Percentiles rank a stretch among this genome's conserved stretches.
phyloP scores from a whole-genome alignment of 768 basidiomycete species.

The Boletellus ananiceps region DNA sequence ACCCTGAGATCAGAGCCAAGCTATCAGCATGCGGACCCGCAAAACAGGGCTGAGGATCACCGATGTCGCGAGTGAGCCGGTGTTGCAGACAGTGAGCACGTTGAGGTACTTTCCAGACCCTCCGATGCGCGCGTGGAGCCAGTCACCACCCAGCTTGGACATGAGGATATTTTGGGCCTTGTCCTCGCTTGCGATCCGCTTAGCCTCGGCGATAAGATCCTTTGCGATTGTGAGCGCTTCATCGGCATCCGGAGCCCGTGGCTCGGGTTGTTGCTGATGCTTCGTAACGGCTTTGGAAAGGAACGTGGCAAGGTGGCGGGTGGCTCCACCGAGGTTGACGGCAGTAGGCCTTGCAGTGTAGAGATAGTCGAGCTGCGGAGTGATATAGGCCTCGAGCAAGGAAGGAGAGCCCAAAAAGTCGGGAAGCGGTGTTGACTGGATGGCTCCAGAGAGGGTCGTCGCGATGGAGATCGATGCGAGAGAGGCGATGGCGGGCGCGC shows the following conservation, averaged over 20 bases:
- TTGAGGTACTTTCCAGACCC: slow-evolving; percentile 52
- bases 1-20: slow-evolving; percentile 49
- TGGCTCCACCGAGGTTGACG: slow-evolving; percentile 89
- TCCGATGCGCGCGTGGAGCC: slow-evolving; percentile 52
- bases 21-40: background rate
- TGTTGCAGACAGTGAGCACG: slow-evolving; percentile 93
- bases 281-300: slow-evolving; percentile 30
- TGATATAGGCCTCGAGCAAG: slow-evolving; percentile 51
- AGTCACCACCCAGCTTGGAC: slow-evolving; percentile 80
- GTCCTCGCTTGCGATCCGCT: slow-evolving; percentile 80
- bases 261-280: slow-evolving; percentile 15
- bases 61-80: slow-evolving; percentile 93
- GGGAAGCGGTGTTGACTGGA: slow-evolving; percentile 44
- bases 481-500: slow-evolving; percentile 93
- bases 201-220: slow-evolving; percentile 66
- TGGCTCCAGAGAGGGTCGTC: slow-evolving; percentile 52
- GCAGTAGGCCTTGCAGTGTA: slow-evolving; percentile 92
- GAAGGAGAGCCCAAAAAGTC: slow-evolving; percentile 52
- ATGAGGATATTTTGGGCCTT: slow-evolving; percentile 81
- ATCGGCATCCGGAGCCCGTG: slow-evolving; percentile 22
- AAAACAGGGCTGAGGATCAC: slow-evolving; percentile 34
- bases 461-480: slow-evolving; percentile 81
- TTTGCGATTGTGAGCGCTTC: slow-evolving; percentile 46
- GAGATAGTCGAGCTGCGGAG: slow-evolving; percentile 62
- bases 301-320: slow-evolving; percentile 56